phyloP scores from a whole-genome alignment of 345 rosid species.

The Kernera saxatilis region DNA sequence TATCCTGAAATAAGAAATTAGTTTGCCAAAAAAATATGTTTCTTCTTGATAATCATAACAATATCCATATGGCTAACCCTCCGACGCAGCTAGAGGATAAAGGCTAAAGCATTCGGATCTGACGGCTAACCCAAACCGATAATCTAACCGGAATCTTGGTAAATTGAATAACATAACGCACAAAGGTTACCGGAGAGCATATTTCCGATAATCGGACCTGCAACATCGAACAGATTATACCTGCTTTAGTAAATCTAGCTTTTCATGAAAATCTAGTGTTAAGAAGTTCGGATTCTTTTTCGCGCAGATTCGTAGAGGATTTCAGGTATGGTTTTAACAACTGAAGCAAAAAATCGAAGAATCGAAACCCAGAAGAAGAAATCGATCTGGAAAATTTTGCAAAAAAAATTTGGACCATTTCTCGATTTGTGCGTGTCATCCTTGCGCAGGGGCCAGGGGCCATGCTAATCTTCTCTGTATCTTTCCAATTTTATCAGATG shows the following conservation, averaged over 20 bases:
- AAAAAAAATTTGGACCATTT: slow-evolving; percentile 9
- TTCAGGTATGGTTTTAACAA: neutral
- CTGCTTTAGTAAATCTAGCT: neutral
- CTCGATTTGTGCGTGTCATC: slow-evolving; percentile 18
- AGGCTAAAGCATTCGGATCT: too few relatives aligned
- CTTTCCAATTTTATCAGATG: slow-evolving; percentile 17
- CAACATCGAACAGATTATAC: neutral
- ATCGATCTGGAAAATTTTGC: neutral
- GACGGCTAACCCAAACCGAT: too few relatives aligned
- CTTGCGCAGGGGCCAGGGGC: slow-evolving; percentile 17
- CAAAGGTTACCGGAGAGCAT: neutral
- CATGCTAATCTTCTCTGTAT: slow-evolving; percentile 21
- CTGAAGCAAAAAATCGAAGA: neutral
- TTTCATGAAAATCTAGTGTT: neutral
- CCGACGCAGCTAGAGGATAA: too few relatives aligned
- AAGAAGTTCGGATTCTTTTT: neutral
- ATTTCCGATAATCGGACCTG: neutral
- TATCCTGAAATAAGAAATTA: too few relatives aligned
- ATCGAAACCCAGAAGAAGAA: neutral
- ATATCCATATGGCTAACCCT: too few relatives aligned
- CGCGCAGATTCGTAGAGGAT: neutral
- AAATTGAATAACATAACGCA: too few relatives aligned
- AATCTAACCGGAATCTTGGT: too few relatives aligned
- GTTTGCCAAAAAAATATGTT: too few relatives aligned
- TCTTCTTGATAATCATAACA: too few relatives aligned